Evolutionary conservation across 2,329 filamentous ascomycete genomes (phyloP).

Genomic region (Pestalotiopsis sp.): DNA sequence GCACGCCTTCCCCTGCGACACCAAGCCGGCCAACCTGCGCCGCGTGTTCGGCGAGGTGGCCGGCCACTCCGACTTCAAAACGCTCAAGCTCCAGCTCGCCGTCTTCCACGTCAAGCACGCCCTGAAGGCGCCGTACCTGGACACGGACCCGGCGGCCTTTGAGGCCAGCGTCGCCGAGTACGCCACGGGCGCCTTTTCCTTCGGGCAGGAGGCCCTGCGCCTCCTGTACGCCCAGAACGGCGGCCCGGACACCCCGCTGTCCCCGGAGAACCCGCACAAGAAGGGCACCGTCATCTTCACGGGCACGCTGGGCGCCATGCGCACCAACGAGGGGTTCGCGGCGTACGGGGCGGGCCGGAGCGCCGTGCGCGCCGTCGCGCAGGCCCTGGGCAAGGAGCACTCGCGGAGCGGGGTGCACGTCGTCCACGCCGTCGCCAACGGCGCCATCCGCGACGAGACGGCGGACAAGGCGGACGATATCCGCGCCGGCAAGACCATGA

Average conservation of each 20-base stretch:
- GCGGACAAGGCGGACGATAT: constrained; percentile 43
- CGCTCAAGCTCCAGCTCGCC: constrained; percentile 52
- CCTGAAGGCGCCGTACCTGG: constrained; percentile 56
- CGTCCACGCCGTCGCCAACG: constrained; percentile 62
- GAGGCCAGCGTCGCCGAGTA: constrained; percentile 51
- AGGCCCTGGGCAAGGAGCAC: constrained; percentile 53
- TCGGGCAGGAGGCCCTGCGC: constrained; percentile 54
- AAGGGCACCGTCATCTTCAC: constrained; percentile 62
- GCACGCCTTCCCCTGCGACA: constrained; percentile 55
- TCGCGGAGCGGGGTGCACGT: constrained; percentile 59
- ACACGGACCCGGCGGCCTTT: constrained; percentile 53
- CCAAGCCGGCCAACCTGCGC: constrained; percentile 45
- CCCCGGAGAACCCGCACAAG: constrained; percentile 45
- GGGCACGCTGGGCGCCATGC: constrained; percentile 54
- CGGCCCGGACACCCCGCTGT: constrained; percentile 39
- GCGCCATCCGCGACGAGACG: constrained; percentile 49
- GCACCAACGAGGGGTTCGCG: constrained; percentile 55
- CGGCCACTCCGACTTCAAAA: constrained; percentile 46
- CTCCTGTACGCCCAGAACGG: constrained; percentile 55
- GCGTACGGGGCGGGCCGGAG: constrained; percentile 57
- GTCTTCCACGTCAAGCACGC: constrained; percentile 60
- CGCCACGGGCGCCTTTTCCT: constrained; percentile 57
- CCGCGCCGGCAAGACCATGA: constrained; percentile 55
- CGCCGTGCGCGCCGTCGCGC: constrained; percentile 52
- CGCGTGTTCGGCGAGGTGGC: constrained; percentile 52